phyloP scores from a whole-genome alignment of 257 asterid species.

The Cruciata laevipes region DNA sequence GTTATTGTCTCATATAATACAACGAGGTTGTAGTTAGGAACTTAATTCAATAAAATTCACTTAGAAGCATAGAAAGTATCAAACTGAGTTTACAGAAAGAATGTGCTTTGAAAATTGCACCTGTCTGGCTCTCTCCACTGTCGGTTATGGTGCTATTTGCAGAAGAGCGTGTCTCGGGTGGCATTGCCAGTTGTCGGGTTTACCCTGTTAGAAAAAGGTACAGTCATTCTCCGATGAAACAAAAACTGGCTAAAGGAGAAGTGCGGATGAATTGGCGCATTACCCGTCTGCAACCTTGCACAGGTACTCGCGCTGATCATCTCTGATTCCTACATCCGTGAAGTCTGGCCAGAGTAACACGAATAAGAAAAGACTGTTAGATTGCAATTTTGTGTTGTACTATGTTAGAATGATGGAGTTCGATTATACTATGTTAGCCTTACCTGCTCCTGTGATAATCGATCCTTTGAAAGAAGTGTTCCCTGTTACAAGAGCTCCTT shows the following conservation, averaged over 20 bases:
- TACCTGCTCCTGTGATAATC: constrained; percentile 84
- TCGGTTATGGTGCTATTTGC: constrained; percentile 34
- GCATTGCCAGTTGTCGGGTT: constrained; percentile 83
- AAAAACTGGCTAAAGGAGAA: background rate
- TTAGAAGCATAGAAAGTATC: background rate
- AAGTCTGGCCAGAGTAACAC: constrained; percentile 42
- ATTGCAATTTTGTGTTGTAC: background rate
- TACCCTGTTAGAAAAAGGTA: constrained; percentile 35
- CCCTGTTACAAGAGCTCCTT: constrained; percentile 92
- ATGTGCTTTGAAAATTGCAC: background rate
- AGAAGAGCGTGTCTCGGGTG: constrained; percentile 76
- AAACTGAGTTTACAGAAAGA: background rate
- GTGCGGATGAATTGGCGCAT: background rate
- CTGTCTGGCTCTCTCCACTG: background rate
- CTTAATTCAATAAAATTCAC: background rate
- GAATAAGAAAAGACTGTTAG: background rate
- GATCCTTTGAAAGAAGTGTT: constrained; percentile 89
- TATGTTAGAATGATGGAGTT: background rate
- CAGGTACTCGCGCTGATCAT: constrained; percentile 81
- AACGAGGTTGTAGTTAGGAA: background rate
- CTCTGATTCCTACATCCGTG: constrained; percentile 94
- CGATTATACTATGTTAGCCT: background rate
- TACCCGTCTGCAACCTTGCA: constrained; percentile 91
- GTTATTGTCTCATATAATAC: constrained; percentile 2
- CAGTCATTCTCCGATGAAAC: background rate